Conservation (phyloP, 164 flowering plant genomes). For the Liriodendron chinense region DNA sequence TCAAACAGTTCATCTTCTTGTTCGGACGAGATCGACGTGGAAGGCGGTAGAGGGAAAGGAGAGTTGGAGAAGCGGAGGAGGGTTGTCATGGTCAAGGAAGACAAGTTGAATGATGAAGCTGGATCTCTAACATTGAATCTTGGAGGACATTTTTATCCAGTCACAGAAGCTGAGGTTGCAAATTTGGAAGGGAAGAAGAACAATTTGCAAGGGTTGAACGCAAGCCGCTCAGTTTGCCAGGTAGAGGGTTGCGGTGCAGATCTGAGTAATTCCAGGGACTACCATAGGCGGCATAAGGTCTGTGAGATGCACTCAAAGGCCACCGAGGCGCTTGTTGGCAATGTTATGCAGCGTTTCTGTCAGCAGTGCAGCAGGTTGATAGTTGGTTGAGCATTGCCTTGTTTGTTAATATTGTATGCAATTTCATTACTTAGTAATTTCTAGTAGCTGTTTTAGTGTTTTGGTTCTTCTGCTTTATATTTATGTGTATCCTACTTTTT, state of each 20-base stretch:
- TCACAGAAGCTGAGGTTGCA: slow-evolving; percentile 31
- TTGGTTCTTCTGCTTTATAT: no score
- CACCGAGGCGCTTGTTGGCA: slow-evolving; percentile 66
- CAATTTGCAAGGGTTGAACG: slow-evolving; percentile 35
- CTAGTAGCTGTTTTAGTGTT: no score
- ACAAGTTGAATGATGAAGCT: slow-evolving; percentile 37
- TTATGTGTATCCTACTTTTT: no score
- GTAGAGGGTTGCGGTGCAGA: slow-evolving; percentile 79
- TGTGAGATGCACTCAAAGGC: slow-evolving; percentile 93
- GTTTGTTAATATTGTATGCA: no score
- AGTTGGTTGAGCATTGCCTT: not conserved
- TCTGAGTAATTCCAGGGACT: slow-evolving; percentile 76
- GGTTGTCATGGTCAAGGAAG: slow-evolving; percentile 37
- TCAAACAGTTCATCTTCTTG: slow-evolving; percentile 26
- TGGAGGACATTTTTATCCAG: slow-evolving; percentile 51
- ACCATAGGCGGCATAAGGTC: slow-evolving; percentile 90
- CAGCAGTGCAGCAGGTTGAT: slow-evolving; percentile 97
- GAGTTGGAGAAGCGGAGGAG: slow-evolving; percentile 67
- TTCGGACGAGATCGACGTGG: slow-evolving; percentile 27
- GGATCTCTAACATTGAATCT: slow-evolving; percentile 65
- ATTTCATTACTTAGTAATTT: no score
- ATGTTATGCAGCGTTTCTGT: slow-evolving; percentile 89
- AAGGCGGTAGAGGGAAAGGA: slow-evolving; percentile 29
- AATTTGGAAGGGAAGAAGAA: slow-evolving; percentile 63
- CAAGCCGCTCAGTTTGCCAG: slow-evolving; percentile 74